A percentile compares a stretch with the other conserved stretches of the same genome.
Evolutionary conservation across 2,329 filamentous ascomycete genomes (phyloP).

Genomic region (Trichoderma sp.): DNA sequence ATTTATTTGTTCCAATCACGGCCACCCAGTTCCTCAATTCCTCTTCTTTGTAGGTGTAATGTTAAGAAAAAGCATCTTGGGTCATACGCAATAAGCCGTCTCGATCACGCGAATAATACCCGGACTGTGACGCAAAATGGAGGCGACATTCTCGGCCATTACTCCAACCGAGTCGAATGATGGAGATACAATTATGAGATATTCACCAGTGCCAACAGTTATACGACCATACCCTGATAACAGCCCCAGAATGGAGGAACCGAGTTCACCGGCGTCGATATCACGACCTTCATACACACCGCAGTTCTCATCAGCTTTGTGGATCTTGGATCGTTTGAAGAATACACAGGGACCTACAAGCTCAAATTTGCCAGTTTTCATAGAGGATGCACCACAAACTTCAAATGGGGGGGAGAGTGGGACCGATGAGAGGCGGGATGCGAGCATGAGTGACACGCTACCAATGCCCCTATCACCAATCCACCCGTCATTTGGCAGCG

Average conservation of each 20-base stretch:
- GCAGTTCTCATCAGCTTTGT: constrained; percentile 36
- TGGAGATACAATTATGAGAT: neutral
- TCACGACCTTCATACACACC: constrained; percentile 31
- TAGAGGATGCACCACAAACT: neutral
- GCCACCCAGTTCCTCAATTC: neutral
- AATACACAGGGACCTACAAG: neutral
- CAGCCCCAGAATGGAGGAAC: neutral
- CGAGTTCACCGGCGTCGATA: neutral
- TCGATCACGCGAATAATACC: neutral
- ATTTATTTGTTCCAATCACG: neutral
- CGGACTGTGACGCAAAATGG: constrained; percentile 1
- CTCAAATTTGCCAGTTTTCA: neutral
- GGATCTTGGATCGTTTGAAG: constrained; percentile 36
- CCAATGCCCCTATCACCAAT: constrained; percentile 15
- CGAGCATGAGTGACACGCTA: constrained; percentile 19
- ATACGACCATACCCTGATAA: neutral
- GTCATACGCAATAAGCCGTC: constrained; percentile 13
- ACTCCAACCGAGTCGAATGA: neutral
- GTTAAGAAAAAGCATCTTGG: neutral
- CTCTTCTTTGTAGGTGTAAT: neutral
- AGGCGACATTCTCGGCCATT: neutral
- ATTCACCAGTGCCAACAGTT: neutral
- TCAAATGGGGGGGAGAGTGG: neutral
- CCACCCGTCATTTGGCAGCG: neutral
- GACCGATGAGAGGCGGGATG: neutral